Base-by-base conservation (phyloP, 768 basidiomycete species). In the Gymnopilus dilepis region DNA sequence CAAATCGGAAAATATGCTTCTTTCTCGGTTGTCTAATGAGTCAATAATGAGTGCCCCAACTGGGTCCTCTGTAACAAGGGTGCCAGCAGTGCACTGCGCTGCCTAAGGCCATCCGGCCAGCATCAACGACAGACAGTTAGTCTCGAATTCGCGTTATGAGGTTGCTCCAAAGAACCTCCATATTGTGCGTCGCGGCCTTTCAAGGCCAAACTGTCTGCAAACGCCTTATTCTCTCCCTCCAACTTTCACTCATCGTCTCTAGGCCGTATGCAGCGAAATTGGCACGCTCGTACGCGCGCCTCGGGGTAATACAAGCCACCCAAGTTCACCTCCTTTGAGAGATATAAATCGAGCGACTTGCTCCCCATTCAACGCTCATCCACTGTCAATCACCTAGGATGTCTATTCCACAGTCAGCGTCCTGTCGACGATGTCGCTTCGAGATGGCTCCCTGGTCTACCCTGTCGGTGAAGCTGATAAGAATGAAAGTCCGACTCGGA, bases 211-310 rank as follows among this genome's bases (percentile, higher is more conserved):
- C n/a, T n/a, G n/a, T n/a, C n/a, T n/a, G n/a, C 11, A 53, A 47
- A 56, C 31, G 22, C 42, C 41, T 28, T 55, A 38, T 24, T 52
- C 31, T 47, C 26, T 55, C 43, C 28, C 40, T 45, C n/a, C 21
- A 59, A 24, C 56, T 40, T 30, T 17, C 19, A 47, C 34, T 28
- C 45, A 48, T 58, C 65, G 40, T 41, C 63, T 43, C 3, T 68
- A 96, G 94, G 82, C 85, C 77, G 94, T 96, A 68, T 97, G 96
- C 83, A 91, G 93, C 70, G 87, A 91, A 74, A 89, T 93, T 76
- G 94, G 94, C 81, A 93, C 92, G 80, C 87, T 97, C 77, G 84
- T 93, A 72, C 89, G 93, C 77, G 93, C 95, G 83, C 94, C 94
- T 79, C 79, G 93, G 91, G 90, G 94, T 97, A 95, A 90, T 94